Base-by-base conservation (phyloP, 768 basidiomycete genomes). In the Porpolomopsis calyptriformis region DNA sequence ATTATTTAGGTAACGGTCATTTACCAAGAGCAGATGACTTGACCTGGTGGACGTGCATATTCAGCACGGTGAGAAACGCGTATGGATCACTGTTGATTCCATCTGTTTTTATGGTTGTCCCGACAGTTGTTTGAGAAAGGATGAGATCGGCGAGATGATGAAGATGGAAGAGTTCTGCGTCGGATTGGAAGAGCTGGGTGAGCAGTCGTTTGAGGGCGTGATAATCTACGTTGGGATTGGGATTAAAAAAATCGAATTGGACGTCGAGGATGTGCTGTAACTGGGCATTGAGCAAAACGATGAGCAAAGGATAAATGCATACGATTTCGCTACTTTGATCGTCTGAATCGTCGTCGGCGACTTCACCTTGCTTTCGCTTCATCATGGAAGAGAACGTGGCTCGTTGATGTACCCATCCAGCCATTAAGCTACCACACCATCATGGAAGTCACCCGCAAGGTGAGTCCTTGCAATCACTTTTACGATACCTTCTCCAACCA, bases 181-280 rank as follows among this genome's bases (percentile, higher is more conserved):
- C 94, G 31, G 69, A 64, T 20, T 78, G 72, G 52, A 89, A 79
- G 23, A 86, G 77, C 60, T 88, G 85, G 0, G 58, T 57, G 10
- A 85, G 60, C 1, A 89, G 71, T 0, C 85, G 75, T 47, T 87
- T 85, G 57, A 94, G 69, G 2, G 92, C 89, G 51, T 85, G 80
- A 59, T 85, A 96, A 65, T 98, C 93, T 54, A 87, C 64, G 22
- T 61, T 72, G 2, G 85, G 78, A 52, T 86, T 82, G 4, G 88
- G 80, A 60, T 88, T 82, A 72, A 88, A 93, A 60, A 96, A 98
- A 53, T 96, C 91, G 57, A 98, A 97, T 57, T 85, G 82, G 53
- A 93, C 83, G 62, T 93, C 76, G 65, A 93, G 72, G 55, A 83
- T 72, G 57, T 70, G 74, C 74, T 78, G 67, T 14, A 43, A 31